phyloP scores from a whole-genome alignment of 176 grass and related monocot species.

The Ensete ventricosum region DNA sequence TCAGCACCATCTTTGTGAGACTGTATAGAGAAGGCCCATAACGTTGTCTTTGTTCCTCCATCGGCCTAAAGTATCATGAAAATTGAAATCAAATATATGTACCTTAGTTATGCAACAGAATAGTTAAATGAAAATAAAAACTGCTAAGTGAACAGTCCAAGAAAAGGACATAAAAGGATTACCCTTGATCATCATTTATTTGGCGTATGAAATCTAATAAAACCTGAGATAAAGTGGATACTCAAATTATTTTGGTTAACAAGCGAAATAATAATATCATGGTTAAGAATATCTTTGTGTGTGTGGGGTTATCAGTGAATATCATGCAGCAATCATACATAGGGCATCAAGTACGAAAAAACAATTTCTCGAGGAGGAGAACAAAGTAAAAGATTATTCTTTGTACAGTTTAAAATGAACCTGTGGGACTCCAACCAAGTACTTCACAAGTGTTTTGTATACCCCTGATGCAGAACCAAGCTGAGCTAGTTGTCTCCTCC shows the following conservation, averaged over 20 bases:
- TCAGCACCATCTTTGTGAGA: constrained; percentile 64
- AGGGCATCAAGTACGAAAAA: no score
- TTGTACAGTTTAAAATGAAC: constrained; percentile 28
- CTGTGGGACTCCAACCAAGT: constrained; percentile 96
- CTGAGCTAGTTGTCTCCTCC: constrained; percentile 80
- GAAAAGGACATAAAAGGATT: constrained; percentile 1
- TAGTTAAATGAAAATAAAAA: not conserved
- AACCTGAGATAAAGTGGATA: constrained; percentile 46
- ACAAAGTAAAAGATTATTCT: not conserved
- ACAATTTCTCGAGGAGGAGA: not conserved
- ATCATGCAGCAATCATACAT: no score
- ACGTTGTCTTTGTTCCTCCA: constrained; percentile 94
- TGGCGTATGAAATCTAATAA: constrained; percentile 89
- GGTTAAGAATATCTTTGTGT: no score
- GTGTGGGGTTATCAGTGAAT: no score
- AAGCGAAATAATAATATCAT: no score
- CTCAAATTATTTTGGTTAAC: not conserved
- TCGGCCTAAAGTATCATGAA: constrained; percentile 43
- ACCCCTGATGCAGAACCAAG: constrained; percentile 94
- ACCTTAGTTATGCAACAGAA: not conserved
- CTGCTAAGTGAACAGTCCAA: not conserved
- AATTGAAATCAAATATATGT: not conserved
- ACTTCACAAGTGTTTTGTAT: constrained; percentile 98
- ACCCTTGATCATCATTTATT: constrained; percentile 98
- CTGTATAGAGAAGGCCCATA: constrained; percentile 84